Percentiles rank a stretch among this genome's conserved stretches.
Conservation (phyloP, 176 grass and related monocot species). For the Ananas comosus region DNA sequence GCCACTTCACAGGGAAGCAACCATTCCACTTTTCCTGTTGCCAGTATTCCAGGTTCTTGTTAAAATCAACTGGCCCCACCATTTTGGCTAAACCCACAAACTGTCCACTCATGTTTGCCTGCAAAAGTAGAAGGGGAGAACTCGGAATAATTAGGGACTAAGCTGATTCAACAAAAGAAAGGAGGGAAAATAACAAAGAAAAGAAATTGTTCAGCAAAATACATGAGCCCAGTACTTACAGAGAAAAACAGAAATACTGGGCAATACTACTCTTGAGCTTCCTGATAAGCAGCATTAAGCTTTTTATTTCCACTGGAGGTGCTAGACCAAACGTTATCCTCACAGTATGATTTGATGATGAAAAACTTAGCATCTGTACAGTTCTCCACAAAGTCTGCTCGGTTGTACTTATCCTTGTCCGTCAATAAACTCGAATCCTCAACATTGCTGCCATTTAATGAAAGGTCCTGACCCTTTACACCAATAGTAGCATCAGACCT, state of each 20-base stretch:
- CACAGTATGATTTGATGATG: constrained; percentile 88
- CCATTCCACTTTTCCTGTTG: constrained; percentile 94
- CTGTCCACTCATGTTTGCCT: constrained; percentile 78
- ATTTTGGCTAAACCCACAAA: constrained; percentile 87
- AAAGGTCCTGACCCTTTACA: constrained; percentile 36
- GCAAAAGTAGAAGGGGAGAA: constrained; percentile 9
- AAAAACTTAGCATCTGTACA: constrained; percentile 78
- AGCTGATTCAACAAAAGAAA: neutral
- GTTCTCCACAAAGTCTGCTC: constrained; percentile 48
- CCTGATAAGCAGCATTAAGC: constrained; percentile 71
- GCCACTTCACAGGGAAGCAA: constrained; percentile 92
- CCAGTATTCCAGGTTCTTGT: constrained; percentile 79
- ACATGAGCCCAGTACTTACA: constrained; percentile 35
- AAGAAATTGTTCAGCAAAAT: neutral
- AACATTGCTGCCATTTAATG: constrained; percentile 13
- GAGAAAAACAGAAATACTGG: constrained; percentile 86
- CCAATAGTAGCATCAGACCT: constrained; percentile 21
- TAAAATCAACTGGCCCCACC: constrained; percentile 72
- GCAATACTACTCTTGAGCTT: constrained; percentile 52
- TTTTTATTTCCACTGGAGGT: constrained; percentile 89
- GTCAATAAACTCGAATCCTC: constrained; percentile 23
- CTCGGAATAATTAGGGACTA: neutral
- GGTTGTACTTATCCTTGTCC: constrained; percentile 70
- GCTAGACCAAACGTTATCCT: constrained; percentile 95
- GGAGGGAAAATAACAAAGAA: neutral